Evolutionary conservation across 2,329 filamentous ascomycete genomes (phyloP).

Genomic region (Bipolaris victoriae): DNA sequence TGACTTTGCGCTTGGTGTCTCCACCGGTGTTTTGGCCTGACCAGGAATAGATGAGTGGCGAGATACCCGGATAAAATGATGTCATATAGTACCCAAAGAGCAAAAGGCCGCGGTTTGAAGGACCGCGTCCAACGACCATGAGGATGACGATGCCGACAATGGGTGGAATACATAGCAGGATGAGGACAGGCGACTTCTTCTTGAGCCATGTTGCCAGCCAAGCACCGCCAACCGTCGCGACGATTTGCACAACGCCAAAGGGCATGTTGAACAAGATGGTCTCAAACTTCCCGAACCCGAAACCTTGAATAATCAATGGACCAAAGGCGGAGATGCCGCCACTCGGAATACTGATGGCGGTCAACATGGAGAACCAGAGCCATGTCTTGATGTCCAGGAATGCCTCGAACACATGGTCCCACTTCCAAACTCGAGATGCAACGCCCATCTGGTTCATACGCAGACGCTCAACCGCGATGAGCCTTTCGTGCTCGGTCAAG

Average conservation of each 20-base stretch:
- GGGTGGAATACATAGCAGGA: constrained; percentile 62
- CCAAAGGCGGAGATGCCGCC: constrained; percentile 67
- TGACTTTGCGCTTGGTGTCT: constrained; percentile 72
- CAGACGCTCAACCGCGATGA: constrained; percentile 63
- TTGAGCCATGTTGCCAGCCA: constrained; percentile 62
- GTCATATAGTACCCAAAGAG: constrained; percentile 66
- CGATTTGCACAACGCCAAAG: constrained; percentile 65
- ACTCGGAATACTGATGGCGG: constrained; percentile 55
- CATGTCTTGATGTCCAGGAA: constrained; percentile 65
- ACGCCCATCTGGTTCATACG: constrained; percentile 53
- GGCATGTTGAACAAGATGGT: constrained; percentile 68
- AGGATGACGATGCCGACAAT: constrained; percentile 64
- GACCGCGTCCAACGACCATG: constrained; percentile 56
- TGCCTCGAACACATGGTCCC: constrained; percentile 62
- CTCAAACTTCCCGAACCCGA: constrained; percentile 62
- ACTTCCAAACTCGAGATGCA: constrained; percentile 56
- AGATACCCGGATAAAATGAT: constrained; percentile 65
- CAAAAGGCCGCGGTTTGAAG: constrained; percentile 56
- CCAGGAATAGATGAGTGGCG: constrained; percentile 67
- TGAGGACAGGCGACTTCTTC: constrained; percentile 62
- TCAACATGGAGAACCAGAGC: constrained; percentile 58
- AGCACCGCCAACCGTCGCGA: constrained; percentile 64
- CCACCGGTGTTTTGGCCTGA: constrained; percentile 69
- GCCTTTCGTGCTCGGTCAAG: constrained; percentile 61
- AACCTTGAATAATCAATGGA: constrained; percentile 63